Base-by-base conservation (phyloP, 1,284 basidiomycete genomes). In the Hortiboletus rubellus region DNA sequence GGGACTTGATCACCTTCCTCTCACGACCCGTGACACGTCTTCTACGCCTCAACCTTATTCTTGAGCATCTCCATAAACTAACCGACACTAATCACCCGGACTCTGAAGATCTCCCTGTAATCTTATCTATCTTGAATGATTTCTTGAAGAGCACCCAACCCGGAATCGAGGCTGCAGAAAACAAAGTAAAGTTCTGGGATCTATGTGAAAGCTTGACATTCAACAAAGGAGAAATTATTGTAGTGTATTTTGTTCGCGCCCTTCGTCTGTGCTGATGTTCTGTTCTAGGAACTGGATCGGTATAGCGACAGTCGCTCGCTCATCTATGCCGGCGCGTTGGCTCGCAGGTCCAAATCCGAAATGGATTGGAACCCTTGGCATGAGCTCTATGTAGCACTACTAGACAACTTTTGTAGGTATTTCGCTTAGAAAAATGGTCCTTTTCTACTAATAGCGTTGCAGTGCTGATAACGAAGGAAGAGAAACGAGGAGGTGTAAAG, bases 21-120 rank as follows among this genome's bases (percentile, higher is more conserved):
- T 90, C 88, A 8, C 80, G 92, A 7, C 91, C 92, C 1, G 86
- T 93, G 22, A 92, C 91, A 3, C 85, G 91, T 17, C 80, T 94
- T 24, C 91, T 91, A 14, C 81, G 92, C 33, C 77, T 94, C 1
- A 82, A 82, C 49, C 81, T 94, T 8, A 73, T 92, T 1, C 75
- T 94, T n/a, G 84, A 89, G 61, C 82, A 85, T 50, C 77, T 89
- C 9, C 71, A 83, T 54, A 87, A 90, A 64, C 72, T 82, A 43
- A 92, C 91, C 0, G 84, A 80, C 9, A 63, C 75, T 34, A 79
- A 82, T 22, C 87, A 91, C 65, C 83, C 85, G 1, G 91, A 92
- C 69, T 68, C 81, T 44, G 86, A 90, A 59, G 82, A 79, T 2
- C 75, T 92, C 10, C 87, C 88, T 2, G 76, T 91, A 6, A 81